Percentiles rank a stretch among this genome's conserved stretches.
Conservation (phyloP, 2,329 filamentous ascomycete genomes). For the Diplocarpon mali region DNA sequence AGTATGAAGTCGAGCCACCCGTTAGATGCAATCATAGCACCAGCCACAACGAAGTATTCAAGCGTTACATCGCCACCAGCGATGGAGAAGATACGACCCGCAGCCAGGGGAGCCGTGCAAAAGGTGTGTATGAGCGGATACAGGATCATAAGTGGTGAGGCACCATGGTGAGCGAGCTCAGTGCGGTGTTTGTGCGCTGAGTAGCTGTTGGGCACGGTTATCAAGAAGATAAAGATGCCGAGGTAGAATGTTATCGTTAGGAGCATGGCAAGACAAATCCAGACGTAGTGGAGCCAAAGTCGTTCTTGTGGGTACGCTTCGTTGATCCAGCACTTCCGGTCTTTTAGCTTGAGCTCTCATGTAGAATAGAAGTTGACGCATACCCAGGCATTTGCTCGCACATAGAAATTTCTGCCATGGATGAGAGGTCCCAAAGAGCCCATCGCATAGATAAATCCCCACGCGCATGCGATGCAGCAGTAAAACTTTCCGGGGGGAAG, state of each 20-base stretch:
- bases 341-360: background rate
- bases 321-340: conserved; percentile 51
- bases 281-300: conserved; percentile 52
- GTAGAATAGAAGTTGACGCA: conserved; percentile 15
- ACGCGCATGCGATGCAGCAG: conserved; percentile 35
- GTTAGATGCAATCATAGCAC: conserved; percentile 45
- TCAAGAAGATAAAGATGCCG: conserved; percentile 23
- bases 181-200: background rate
- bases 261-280: conserved; percentile 46
- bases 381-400: conserved; percentile 55
- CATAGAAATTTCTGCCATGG: conserved; percentile 38
- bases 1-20: conserved; percentile 44
- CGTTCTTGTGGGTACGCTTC: conserved; percentile 41
- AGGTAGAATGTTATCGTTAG: conserved; percentile 38
- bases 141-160: conserved; percentile 43
- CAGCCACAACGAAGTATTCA: conserved; percentile 47
- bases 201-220: conserved; percentile 1
- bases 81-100: conserved; percentile 53
- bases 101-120: conserved; percentile 56
- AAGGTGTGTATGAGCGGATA: conserved; percentile 60
- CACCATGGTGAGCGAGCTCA: conserved; percentile 8
- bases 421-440: conserved; percentile 37
- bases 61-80: conserved; percentile 39
- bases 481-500: conserved; percentile 42
- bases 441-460: conserved; percentile 49